phyloP scores from a whole-genome alignment of 2,329 filamentous ascomycete species.

The Sclerotiophoma versabilis region DNA sequence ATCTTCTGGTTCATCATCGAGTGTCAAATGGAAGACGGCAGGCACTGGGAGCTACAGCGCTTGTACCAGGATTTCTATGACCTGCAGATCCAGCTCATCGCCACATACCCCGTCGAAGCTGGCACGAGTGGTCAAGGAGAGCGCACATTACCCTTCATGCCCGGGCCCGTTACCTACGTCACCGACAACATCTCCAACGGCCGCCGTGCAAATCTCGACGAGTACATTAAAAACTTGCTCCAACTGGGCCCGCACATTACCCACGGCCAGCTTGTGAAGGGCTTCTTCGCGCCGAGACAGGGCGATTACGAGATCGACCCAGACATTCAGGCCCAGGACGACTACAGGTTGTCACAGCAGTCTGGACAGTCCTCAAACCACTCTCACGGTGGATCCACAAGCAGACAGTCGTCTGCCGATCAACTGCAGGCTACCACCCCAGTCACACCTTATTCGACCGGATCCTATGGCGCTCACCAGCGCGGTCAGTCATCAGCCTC shows the following conservation, averaged over 20 bases:
- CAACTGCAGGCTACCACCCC: slow-evolving; percentile 48
- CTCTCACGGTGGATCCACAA: slow-evolving; percentile 44
- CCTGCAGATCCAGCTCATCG: slow-evolving; percentile 93
- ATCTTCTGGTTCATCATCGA: slow-evolving; percentile 99
- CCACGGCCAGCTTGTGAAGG: slow-evolving; percentile 80
- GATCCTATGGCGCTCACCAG: slow-evolving; percentile 52
- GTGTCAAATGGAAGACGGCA: slow-evolving; percentile 85
- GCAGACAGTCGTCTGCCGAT: slow-evolving; percentile 49
- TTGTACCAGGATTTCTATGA: slow-evolving; percentile 99
- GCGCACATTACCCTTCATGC: slow-evolving; percentile 94
- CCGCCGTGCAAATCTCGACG: slow-evolving; percentile 88
- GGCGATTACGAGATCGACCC: slow-evolving; percentile 94
- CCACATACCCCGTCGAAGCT: slow-evolving; percentile 89
- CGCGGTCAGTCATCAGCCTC: slow-evolving; percentile 48
- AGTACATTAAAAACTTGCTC: slow-evolving; percentile 92
- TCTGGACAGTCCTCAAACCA: slow-evolving; percentile 51
- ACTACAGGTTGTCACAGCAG: slow-evolving; percentile 74
- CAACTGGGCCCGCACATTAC: slow-evolving; percentile 84
- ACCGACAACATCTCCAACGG: slow-evolving; percentile 98
- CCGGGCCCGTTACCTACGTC: slow-evolving; percentile 94
- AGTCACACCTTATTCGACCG: slow-evolving; percentile 45
- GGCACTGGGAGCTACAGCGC: slow-evolving; percentile 89
- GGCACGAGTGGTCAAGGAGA: slow-evolving; percentile 79
- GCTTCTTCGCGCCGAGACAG: slow-evolving; percentile 88
- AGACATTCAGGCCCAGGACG: slow-evolving; percentile 65